phyloP scores from a whole-genome alignment of 2,329 filamentous ascomycete genomes.

The Calonectria leucothoes region DNA sequence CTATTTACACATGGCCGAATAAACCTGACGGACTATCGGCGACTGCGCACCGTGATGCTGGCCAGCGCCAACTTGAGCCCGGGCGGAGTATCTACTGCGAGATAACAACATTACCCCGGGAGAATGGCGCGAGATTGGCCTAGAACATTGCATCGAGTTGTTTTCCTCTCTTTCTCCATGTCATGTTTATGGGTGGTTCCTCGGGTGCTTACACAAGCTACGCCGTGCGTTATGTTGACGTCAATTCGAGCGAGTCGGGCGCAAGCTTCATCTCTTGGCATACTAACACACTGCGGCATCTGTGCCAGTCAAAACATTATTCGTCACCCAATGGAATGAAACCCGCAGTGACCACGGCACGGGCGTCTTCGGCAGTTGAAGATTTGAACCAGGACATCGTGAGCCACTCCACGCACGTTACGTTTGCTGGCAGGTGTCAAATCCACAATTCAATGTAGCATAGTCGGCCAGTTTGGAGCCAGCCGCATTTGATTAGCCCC shows the following conservation, averaged over 20 bases:
- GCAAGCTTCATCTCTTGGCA: not conserved
- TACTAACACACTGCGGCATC: not conserved
- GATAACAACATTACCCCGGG: not conserved
- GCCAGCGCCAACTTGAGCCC: conserved; percentile 23
- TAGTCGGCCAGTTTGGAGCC: not conserved
- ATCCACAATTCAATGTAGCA: not conserved
- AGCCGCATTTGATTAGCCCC: not conserved
- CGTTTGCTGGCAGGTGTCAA: not conserved
- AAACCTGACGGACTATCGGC: not conserved
- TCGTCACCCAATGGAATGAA: not conserved
- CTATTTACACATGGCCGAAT: not conserved
- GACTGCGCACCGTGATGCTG: not conserved
- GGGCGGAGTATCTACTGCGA: not conserved
- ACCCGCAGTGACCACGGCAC: not conserved
- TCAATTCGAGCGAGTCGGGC: not conserved
- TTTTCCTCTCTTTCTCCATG: not conserved
- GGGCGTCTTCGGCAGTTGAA: not conserved
- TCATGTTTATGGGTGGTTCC: not conserved
- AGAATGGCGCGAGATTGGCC: not conserved
- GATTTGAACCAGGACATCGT: not conserved
- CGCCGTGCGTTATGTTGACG: not conserved
- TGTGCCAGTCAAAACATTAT: not conserved
- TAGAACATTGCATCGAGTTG: not conserved
- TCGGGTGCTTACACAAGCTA: not conserved
- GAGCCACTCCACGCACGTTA: not conserved